Evolutionary conservation across 1,284 basidiomycete species (phyloP).

Genomic region (Rhodotorula sp.): DNA sequence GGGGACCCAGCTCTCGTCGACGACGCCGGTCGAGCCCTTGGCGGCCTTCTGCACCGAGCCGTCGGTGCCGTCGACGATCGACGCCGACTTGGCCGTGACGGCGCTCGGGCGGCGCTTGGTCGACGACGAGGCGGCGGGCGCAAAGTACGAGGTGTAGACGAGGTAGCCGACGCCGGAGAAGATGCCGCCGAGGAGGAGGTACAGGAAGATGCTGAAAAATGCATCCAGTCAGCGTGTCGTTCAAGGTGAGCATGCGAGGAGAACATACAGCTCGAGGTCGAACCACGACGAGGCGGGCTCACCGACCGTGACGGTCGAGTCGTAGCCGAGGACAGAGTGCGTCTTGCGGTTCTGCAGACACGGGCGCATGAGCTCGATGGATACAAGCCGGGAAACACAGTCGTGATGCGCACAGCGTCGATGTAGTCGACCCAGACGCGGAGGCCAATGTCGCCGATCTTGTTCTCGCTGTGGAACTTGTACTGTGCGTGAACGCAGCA

Average conservation of each 20-base stretch:
- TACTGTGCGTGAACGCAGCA: conserved; percentile 23
- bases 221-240: not conserved
- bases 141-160: conserved; percentile 36
- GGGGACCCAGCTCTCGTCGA: conserved; percentile 42
- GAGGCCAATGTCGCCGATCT: conserved; percentile 43
- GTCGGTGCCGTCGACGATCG: conserved; percentile 21
- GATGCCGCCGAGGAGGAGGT: conserved; percentile 31
- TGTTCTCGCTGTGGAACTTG: conserved; percentile 38
- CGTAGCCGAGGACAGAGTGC: conserved; percentile 36
- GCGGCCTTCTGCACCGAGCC: not conserved
- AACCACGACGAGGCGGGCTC: conserved; percentile 41
- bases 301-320: conserved; percentile 37
- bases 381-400: not conserved
- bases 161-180: conserved; percentile 31
- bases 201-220: conserved; percentile 35
- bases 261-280: conserved; percentile 38
- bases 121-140: conserved; percentile 5
- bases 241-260: too few species aligned
- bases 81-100: conserved; percentile 15
- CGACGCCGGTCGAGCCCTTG: conserved; percentile 3
- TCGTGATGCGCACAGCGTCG: conserved; percentile 10
- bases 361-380: too few species aligned
- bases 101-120: conserved; percentile 14
- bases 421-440: conserved; percentile 42
- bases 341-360: conserved; percentile 17